Evolutionary conservation across 352 stramenopile genomes (phyloP), one percentile per base, ranked within the genome.

Genomic region (Globisporangium echinulatum): DNA sequence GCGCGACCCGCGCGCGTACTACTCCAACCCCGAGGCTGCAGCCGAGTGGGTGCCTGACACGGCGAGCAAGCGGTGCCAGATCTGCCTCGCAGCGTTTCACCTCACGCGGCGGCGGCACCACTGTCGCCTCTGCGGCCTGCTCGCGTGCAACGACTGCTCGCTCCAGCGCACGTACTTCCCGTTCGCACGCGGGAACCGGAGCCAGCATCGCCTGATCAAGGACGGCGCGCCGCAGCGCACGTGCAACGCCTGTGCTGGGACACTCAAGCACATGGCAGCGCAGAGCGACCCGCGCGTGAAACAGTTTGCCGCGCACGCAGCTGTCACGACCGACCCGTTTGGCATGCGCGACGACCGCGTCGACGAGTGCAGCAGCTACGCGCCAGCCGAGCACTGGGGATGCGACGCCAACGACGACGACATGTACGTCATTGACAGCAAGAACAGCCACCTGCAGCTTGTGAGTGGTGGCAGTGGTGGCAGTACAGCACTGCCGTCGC

Each of bases 61-160:
- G 14, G 71, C 75, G 25, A 85, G 77, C 67, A 55, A 75, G 10
- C 69, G 77, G 19, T 92, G 82, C 67, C 76, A 85, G 59, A 79
- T 85, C 52, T 91, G 82, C 49, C 49, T 82, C 17, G 49, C 68
- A 40, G 52, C 67, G 0, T 91, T 91, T 54, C 79, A 72, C 9
- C 59, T 91, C 6, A 79, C 67, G 37, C 85, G 82, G 37, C 77
- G 84, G 53, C 72, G 84, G n/a, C 90, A 97, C 52, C 87, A 96
- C 62, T 96, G 90, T 57, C 79, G 89, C 4, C 60, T 89, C 37
- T 93, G 81, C 14, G 83, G 83, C 0, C 77, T 82, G 38, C 59
- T 94, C 14, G 75, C 88, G 52, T 92, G 82, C 61, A 78, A 77
- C 40, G 71, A 84, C 44, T 94, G 82, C 69, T 90, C 79, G 1